phyloP scores from a whole-genome alignment of 2,329 filamentous ascomycete genomes.

The Magnaporthales sp. region DNA sequence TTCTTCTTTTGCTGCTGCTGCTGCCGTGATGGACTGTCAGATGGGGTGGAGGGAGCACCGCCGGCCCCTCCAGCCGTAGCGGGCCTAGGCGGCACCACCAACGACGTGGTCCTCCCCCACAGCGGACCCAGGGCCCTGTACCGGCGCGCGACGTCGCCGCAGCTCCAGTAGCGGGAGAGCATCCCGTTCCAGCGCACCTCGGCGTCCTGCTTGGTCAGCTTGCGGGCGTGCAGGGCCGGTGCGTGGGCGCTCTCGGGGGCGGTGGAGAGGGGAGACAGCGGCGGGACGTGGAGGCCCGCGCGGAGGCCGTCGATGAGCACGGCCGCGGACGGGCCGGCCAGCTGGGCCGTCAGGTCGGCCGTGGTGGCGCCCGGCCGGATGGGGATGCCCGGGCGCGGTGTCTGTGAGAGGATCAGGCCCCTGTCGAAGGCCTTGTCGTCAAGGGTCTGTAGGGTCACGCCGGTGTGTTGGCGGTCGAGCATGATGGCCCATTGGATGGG shows the following conservation, averaged over 20 bases:
- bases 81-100: too few species aligned
- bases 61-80: too few species aligned
- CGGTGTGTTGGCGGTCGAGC: constrained; percentile 48
- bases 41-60: too few species aligned
- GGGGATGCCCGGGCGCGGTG: constrained; percentile 46
- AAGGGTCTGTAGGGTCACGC: constrained; percentile 81
- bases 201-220: constrained; percentile 23
- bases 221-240: constrained; percentile 16
- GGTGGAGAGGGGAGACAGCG: constrained; percentile 23
- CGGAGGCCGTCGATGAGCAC: constrained; percentile 62
- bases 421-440: constrained; percentile 69
- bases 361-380: constrained; percentile 34
- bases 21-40: constrained; percentile 7
- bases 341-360: constrained; percentile 33
- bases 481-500: constrained; percentile 83
- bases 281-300: constrained; percentile 55
- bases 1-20: background rate
- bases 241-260: constrained; percentile 14
- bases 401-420: constrained; percentile 67
- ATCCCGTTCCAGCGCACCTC: constrained; percentile 52
- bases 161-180: constrained; percentile 19
- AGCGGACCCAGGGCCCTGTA: constrained; percentile 54
- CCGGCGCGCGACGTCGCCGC: constrained; percentile 44
- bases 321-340: constrained; percentile 57
- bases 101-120: too few species aligned